A percentile compares a stretch with the other conserved stretches of the same genome.
phyloP scores from a whole-genome alignment of 495 filamentous ascomycete species.

The Podospora tetraspora region DNA sequence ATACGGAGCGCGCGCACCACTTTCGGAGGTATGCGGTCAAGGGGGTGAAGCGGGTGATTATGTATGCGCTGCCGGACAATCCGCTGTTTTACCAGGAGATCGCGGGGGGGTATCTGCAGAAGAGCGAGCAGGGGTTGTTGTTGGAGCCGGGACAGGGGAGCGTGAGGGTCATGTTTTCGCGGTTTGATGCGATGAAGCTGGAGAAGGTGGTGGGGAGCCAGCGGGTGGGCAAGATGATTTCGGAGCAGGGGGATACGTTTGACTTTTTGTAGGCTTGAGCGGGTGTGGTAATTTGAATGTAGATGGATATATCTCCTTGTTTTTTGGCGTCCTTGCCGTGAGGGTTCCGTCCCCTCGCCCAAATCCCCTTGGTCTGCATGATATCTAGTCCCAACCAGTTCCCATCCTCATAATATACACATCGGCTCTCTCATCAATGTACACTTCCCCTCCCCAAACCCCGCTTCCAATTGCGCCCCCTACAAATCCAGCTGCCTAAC shows the following conservation, averaged over 20 bases:
- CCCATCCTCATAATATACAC: slow-evolving; percentile 10
- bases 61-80: slow-evolving; percentile 89
- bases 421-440: neutral
- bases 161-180: slow-evolving; percentile 73
- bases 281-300: neutral
- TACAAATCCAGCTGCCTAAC: slow-evolving; percentile 37
- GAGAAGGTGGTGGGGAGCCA: slow-evolving; percentile 81
- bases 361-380: neutral
- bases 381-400: neutral
- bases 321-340: neutral
- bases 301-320: slow-evolving; percentile 5
- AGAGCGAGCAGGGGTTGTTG: slow-evolving; percentile 49
- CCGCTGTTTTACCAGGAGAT: slow-evolving; percentile 84
- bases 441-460: slow-evolving; percentile 2
- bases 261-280: slow-evolving; percentile 51
- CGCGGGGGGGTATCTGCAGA: slow-evolving; percentile 60
- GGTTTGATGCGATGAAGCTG: slow-evolving; percentile 80
- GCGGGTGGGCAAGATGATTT: slow-evolving; percentile 70
- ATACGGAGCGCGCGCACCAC: slow-evolving; percentile 91
- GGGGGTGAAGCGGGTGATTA: slow-evolving; percentile 72
- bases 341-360: neutral
- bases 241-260: slow-evolving; percentile 81
- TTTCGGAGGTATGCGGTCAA: slow-evolving; percentile 77
- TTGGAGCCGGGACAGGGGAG: slow-evolving; percentile 48
- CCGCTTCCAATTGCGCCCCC: neutral